Conservation (phyloP, 352 stramenopile genomes). For the Phytophthora megakarya region DNA sequence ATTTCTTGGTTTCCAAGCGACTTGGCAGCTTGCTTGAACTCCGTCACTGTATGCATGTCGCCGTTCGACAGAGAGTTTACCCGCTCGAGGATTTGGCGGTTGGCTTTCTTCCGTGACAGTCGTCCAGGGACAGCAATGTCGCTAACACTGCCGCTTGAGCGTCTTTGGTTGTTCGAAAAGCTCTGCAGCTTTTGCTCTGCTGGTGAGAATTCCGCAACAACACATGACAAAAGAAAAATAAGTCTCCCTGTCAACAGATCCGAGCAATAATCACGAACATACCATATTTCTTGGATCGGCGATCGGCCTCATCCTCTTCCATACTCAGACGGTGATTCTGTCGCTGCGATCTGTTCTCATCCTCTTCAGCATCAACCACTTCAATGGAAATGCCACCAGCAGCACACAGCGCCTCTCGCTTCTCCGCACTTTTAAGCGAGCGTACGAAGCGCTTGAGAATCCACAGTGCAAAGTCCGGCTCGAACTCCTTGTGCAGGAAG, state of each 20-base stretch:
- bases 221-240: slow-evolving; percentile 15
- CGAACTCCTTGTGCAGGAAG: slow-evolving; percentile 60
- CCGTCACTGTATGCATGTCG: slow-evolving; percentile 48
- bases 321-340: slow-evolving; percentile 15
- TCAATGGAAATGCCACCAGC: slow-evolving; percentile 35
- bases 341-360: slow-evolving; percentile 25
- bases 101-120: slow-evolving; percentile 61
- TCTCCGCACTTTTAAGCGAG: slow-evolving; percentile 64
- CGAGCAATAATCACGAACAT: slow-evolving; percentile 16
- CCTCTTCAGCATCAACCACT: slow-evolving; percentile 28
- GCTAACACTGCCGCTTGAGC: slow-evolving; percentile 14
- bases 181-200: slow-evolving; percentile 46
- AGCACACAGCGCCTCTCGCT: slow-evolving; percentile 47
- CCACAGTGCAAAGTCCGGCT: slow-evolving; percentile 60
- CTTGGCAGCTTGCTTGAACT: slow-evolving; percentile 76
- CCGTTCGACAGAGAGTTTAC: slow-evolving; percentile 59
- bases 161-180: slow-evolving; percentile 35
- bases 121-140: slow-evolving; percentile 32
- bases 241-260: not conserved
- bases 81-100: slow-evolving; percentile 69
- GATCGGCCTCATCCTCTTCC: slow-evolving; percentile 31
- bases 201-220: slow-evolving; percentile 16
- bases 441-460: slow-evolving; percentile 55
- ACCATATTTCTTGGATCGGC: slow-evolving; percentile 46
- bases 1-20: slow-evolving; percentile 76